A percentile compares a stretch with the other conserved stretches of the same genome.
These are phyloP conservation scores for Penicillium parvum DNA, from an alignment of 495 filamentous ascomycete species.

Conservation along the genomic window DNA sequence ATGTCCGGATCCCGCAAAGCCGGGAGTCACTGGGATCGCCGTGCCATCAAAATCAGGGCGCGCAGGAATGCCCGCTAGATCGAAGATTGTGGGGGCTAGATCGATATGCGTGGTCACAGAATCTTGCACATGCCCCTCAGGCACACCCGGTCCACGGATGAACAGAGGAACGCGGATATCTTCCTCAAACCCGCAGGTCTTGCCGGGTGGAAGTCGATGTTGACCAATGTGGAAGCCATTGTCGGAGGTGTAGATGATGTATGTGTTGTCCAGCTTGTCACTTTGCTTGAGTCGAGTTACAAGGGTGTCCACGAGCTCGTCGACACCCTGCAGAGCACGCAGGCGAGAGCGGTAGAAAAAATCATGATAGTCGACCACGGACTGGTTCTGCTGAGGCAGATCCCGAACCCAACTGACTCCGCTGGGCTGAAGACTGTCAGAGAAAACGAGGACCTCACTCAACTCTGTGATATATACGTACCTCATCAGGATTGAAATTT, in stretches of 20 bases:
- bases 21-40: conserved; percentile 45
- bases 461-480: conserved; percentile 25
- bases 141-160: conserved; percentile 56
- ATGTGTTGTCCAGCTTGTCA: conserved; percentile 60
- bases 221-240: conserved; percentile 76
- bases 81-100: conserved; percentile 61
- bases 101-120: conserved; percentile 66
- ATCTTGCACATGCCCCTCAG: conserved; percentile 38
- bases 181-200: conserved; percentile 67
- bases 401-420: conserved; percentile 60
- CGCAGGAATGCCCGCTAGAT: conserved; percentile 42
- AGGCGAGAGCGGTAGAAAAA: conserved; percentile 62
- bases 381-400: conserved; percentile 48
- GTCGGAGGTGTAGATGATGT: conserved; percentile 67
- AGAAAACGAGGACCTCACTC: conserved; percentile 43
- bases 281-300: conserved; percentile 48
- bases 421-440: conserved; percentile 51
- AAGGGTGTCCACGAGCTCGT: conserved; percentile 62
- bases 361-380: conserved; percentile 61
- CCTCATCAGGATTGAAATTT: conserved; percentile 46
- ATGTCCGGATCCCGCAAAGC: conserved; percentile 38
- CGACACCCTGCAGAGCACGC: conserved; percentile 60
- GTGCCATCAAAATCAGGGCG: conserved; percentile 57
- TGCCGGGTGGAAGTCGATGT: conserved; percentile 67
- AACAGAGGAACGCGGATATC: conserved; percentile 68